phyloP scores from a whole-genome alignment of 768 basidiomycete species.

The Kwoniella sp. region DNA sequence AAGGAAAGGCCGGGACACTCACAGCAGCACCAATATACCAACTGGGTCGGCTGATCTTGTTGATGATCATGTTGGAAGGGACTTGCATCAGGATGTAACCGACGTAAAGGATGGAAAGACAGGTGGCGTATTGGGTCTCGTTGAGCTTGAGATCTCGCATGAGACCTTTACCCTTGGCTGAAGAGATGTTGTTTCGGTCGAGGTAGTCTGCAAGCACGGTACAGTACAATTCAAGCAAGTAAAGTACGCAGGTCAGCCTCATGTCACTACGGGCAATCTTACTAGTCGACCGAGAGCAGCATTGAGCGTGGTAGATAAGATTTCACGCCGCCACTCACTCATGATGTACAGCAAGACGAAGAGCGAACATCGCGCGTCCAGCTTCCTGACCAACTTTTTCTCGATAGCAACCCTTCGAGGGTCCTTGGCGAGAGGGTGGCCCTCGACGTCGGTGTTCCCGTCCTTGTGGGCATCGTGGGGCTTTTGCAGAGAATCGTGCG shows the following conservation, averaged over 20 bases:
- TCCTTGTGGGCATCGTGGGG: slow-evolving; percentile 5
- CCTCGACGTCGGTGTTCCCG: background rate
- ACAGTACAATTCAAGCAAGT: no score
- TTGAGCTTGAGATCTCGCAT: slow-evolving; percentile 46
- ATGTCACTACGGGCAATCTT: background rate
- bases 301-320: no score
- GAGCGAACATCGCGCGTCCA: slow-evolving; percentile 49
- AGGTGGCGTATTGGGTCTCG: slow-evolving; percentile 48
- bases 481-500: slow-evolving; percentile 9
- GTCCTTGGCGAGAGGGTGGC: slow-evolving; percentile 8
- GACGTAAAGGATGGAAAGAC: slow-evolving; percentile 49
- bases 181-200: slow-evolving; percentile 52
- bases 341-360: slow-evolving; percentile 51
- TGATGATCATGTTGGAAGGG: slow-evolving; percentile 53
- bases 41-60: slow-evolving; percentile 51
- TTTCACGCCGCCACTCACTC: slow-evolving; percentile 34
- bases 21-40: slow-evolving; percentile 51
- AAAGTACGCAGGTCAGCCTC: slow-evolving; percentile 3
- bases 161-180: slow-evolving; percentile 48
- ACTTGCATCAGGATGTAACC: slow-evolving; percentile 42
- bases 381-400: slow-evolving; percentile 38
- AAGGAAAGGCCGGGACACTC: no score
- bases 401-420: slow-evolving; percentile 19
- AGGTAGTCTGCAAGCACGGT: slow-evolving; percentile 38
- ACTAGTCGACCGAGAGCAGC: no score